These are phyloP conservation scores for Panaeolus cyanescens DNA, from an alignment of 768 basidiomycete genomes.

Conservation along the genomic window DNA sequence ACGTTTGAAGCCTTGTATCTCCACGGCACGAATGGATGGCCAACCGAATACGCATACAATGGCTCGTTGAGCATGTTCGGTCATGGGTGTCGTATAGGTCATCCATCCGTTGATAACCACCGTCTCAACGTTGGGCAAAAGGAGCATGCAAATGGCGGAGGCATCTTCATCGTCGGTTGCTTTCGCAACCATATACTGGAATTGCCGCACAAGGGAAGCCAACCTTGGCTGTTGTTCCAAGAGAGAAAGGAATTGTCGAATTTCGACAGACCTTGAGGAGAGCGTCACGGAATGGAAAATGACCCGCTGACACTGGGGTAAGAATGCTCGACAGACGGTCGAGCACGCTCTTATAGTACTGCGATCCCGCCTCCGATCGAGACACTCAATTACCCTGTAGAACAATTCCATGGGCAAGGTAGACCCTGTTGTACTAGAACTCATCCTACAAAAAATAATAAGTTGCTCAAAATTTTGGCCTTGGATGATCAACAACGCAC, in stretches of 20 bases:
- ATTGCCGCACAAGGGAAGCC: neutral
- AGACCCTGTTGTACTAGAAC: neutral
- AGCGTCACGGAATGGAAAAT: neutral
- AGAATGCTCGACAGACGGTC: neutral
- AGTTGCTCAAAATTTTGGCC: too few species aligned
- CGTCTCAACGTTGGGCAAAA: neutral
- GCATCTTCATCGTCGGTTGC: neutral
- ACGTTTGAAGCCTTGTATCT: neutral
- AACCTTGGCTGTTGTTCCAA: neutral
- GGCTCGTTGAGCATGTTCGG: neutral
- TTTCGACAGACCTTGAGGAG: neutral
- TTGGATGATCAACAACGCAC: too few species aligned
- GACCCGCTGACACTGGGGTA: neutral
- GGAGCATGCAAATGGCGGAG: neutral
- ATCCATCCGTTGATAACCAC: neutral
- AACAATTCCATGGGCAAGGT: neutral
- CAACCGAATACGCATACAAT: neutral
- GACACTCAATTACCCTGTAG: neutral
- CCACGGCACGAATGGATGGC: neutral
- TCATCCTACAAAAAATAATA: neutral
- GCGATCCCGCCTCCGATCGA: neutral
- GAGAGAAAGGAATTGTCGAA: neutral
- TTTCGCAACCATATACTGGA: neutral
- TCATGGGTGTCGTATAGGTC: neutral
- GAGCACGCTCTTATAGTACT: neutral